A percentile compares a stretch with the other conserved stretches of the same genome.
phyloP scores from a whole-genome alignment of 1,139 yeast genomes.

The Kurtzmaniella quercitrusa region DNA sequence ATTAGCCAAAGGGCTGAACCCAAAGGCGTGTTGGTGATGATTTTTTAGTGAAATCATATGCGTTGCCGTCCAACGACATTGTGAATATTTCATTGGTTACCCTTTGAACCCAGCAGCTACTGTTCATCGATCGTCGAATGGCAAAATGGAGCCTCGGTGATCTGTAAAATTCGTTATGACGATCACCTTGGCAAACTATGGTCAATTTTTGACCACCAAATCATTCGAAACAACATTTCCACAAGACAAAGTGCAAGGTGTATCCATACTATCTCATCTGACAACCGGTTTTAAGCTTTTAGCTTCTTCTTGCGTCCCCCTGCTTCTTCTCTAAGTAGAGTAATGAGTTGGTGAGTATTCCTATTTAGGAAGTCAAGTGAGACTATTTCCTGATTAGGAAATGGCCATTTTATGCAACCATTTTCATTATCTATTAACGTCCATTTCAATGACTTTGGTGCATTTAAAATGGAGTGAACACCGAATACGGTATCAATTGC shows the following conservation, averaged over 20 bases:
- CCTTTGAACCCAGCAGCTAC: no score
- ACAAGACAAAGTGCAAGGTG: neutral
- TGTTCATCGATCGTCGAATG: no score
- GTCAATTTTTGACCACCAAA: neutral
- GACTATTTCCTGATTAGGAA: constrained; percentile 3
- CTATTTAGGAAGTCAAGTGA: constrained; percentile 1
- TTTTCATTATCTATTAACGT: neutral
- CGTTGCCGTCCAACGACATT: neutral
- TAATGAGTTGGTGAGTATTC: constrained; percentile 1
- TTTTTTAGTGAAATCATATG: neutral
- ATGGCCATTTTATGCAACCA: neutral
- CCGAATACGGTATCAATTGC: neutral
- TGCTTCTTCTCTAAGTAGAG: neutral
- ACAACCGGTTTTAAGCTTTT: neutral
- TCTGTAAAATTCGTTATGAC: no score
- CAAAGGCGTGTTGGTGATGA: neutral
- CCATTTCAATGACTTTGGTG: neutral
- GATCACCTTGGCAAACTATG: neutral
- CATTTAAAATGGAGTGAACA: neutral
- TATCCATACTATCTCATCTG: neutral
- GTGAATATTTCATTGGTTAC: no score
- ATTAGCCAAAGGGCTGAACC: neutral
- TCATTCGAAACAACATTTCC: neutral
- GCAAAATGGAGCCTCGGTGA: no score
- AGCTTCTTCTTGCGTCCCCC: neutral